These are phyloP conservation scores for Kwoniella sp. DNA, from an alignment of 768 basidiomycete species.

Conservation along the genomic window DNA sequence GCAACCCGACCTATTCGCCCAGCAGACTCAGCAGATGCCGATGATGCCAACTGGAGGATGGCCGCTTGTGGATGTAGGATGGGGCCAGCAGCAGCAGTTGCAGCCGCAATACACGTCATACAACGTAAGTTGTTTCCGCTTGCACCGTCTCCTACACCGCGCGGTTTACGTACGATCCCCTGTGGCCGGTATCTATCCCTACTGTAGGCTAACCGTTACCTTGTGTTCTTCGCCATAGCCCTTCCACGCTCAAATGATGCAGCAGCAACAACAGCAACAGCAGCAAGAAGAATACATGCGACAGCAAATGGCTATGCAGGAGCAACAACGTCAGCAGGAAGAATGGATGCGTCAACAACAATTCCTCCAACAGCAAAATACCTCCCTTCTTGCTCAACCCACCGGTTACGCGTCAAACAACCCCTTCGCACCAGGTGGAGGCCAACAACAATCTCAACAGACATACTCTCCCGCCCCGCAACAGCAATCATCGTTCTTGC, in stretches of 20 bases:
- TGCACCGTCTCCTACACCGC: too few relatives aligned
- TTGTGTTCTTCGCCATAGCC: constrained; percentile 30
- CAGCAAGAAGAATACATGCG: constrained; percentile 59
- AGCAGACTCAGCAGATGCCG: constrained; percentile 59
- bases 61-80: constrained; percentile 51
- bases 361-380: constrained; percentile 44
- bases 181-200: too few relatives aligned
- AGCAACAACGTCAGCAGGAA: constrained; percentile 56
- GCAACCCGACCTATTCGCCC: constrained; percentile 59
- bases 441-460: constrained; percentile 43
- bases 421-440: constrained; percentile 70
- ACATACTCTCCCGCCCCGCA: constrained; percentile 47
- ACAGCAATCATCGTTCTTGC: constrained; percentile 59
- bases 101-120: constrained; percentile 88
- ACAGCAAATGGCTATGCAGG: constrained; percentile 57
- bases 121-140: constrained; percentile 73
- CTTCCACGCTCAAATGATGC: constrained; percentile 75
- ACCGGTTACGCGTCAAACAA: constrained; percentile 78
- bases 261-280: constrained; percentile 67
- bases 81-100: constrained; percentile 69
- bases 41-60: constrained; percentile 47
- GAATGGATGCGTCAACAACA: constrained; percentile 55
- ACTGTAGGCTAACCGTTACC: neutral
- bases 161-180: too few relatives aligned
- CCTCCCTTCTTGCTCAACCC: constrained; percentile 55